These are phyloP conservation scores for Pyrenophora teres DNA, from an alignment of 2,329 filamentous ascomycete species.

Conservation along the genomic window DNA sequence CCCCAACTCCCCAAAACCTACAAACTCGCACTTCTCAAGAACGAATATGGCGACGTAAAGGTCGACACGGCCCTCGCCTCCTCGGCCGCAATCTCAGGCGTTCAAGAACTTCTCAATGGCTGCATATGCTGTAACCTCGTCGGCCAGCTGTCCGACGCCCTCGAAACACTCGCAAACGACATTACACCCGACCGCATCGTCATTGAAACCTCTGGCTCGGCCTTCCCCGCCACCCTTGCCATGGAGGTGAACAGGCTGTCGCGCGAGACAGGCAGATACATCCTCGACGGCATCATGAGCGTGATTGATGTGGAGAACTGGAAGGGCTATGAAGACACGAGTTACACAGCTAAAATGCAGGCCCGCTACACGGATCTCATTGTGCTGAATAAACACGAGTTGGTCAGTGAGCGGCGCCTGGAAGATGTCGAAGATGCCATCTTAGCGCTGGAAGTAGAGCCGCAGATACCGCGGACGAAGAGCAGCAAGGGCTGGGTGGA, in stretches of 20 bases:
- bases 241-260: slow-evolving; percentile 85
- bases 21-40: slow-evolving; percentile 92
- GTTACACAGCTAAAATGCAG: slow-evolving; percentile 85
- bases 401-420: slow-evolving; percentile 71
- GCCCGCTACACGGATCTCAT: slow-evolving; percentile 88
- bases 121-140: slow-evolving; percentile 99
- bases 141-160: slow-evolving; percentile 81
- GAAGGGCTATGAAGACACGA: slow-evolving; percentile 89
- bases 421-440: slow-evolving; percentile 79
- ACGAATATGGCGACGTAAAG: slow-evolving; percentile 95
- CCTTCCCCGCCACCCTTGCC: slow-evolving; percentile 80
- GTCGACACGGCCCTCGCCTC: slow-evolving; percentile 91
- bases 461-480: slow-evolving; percentile 77
- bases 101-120: slow-evolving; percentile 91
- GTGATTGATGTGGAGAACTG: slow-evolving; percentile 96
- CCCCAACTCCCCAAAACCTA: slow-evolving; percentile 88
- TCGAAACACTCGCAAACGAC: slow-evolving; percentile 70
- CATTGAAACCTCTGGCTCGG: slow-evolving; percentile 88
- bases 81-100: slow-evolving; percentile 80
- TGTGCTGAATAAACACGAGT: slow-evolving; percentile 92
- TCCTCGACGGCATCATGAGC: slow-evolving; percentile 83
- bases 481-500: slow-evolving; percentile 79
- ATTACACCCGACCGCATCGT: slow-evolving; percentile 80
- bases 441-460: slow-evolving; percentile 79
- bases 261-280: slow-evolving; percentile 70